Percentiles rank a stretch among this genome's conserved stretches.
These are phyloP conservation scores for Mortierella sp. DNA, from an alignment of 371 early-diverging fungal genomes.

Conservation along the genomic window DNA sequence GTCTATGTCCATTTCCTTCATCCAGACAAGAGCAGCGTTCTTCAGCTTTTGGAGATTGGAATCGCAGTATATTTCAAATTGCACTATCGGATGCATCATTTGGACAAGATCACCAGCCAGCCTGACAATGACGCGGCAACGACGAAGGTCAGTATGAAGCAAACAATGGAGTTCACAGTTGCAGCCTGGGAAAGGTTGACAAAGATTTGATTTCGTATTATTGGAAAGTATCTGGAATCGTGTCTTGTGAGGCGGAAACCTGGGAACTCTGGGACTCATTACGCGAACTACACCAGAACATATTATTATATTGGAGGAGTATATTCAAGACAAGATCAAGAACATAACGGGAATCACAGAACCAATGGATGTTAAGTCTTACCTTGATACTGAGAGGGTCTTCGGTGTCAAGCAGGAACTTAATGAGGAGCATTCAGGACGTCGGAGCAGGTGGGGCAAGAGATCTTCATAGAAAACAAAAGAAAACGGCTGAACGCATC, in stretches of 20 bases:
- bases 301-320: too few species aligned
- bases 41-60: background rate
- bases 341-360: too few species aligned
- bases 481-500: too few species aligned
- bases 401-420: too few species aligned
- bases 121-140: background rate
- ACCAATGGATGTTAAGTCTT: too few species aligned
- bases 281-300: too few species aligned
- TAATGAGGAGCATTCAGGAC: too few species aligned
- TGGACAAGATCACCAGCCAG: background rate
- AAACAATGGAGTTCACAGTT: background rate
- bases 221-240: background rate
- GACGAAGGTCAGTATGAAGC: background rate
- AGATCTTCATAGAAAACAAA: too few species aligned
- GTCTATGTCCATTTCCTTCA: background rate
- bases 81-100: background rate
- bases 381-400: too few species aligned
- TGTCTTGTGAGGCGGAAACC: background rate
- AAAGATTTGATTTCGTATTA: background rate
- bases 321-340: too few species aligned
- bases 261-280: too few species aligned
- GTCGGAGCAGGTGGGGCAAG: too few species aligned
- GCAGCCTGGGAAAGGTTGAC: background rate
- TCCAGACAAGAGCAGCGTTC: background rate
- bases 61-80: background rate